Evolutionary conservation across 495 filamentous ascomycete species (phyloP), one percentile per base, ranked within the genome.

Genomic region (Penicillium coprophilum): DNA sequence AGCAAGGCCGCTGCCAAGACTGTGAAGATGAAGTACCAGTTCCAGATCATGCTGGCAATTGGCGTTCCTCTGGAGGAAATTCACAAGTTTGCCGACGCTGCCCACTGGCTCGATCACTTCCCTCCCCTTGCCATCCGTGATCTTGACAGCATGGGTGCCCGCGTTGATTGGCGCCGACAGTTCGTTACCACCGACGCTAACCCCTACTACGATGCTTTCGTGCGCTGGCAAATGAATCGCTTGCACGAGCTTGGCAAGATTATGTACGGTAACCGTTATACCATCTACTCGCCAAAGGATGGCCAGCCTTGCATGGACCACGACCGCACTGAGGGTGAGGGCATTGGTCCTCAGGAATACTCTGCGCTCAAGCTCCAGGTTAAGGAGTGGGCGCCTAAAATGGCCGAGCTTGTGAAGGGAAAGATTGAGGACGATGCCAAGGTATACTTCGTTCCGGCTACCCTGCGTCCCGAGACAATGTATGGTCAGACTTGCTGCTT

Each of bases 291-390:
- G 15, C 92, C 94, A 55, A 97, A 96, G 75, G 94, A 97, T 66
- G 93, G 92, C 47, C 94, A 97, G 68, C 90, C 94, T 13, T 98
- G 94, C 76, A 90, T 97, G 87, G 94, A 97, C 72, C 94, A 98
- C 73, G 94, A 98, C 72, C 82, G 94, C 59, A 89, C 86, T 50
- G 85, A 91, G 56, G 94, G 94, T 57, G 94, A 98, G 76, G 94
- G 90, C 50, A 84, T 97, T 47, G 85, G 83, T 34, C 88, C 89
- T 15, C 93, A 97, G 67, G 89, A 97, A 66, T 98, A 98, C 71
- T 91, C 90, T 12, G 91, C 87, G 20, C 74, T 98, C 68, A 97
- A 96, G 75, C 78, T 96, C 44, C 87, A 86, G 72, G 88, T 96
- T 3, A 84, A 90, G 64, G 89, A 97, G 71, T 97, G 91, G 91